These are phyloP conservation scores for Cercospora citrullina DNA, from an alignment of 2,329 filamentous ascomycete species.

Conservation along the genomic window DNA sequence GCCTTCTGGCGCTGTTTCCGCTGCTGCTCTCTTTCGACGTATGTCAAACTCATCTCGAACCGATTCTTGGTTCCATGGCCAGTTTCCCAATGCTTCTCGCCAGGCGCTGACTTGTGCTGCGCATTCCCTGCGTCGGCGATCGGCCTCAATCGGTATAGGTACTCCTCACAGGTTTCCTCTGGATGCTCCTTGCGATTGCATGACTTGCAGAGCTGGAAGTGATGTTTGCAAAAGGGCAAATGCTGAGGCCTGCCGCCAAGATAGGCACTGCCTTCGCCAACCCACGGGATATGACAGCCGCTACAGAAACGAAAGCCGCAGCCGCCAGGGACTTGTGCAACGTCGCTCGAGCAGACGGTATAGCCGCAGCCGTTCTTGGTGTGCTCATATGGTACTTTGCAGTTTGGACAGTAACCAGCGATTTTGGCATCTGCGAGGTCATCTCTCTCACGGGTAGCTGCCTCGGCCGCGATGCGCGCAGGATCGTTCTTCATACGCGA, in stretches of 20 bases:
- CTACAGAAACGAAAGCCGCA: slow-evolving; percentile 25
- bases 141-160: neutral
- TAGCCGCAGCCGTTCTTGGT: slow-evolving; percentile 16
- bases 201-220: neutral
- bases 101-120: slow-evolving; percentile 1
- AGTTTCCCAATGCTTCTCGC: slow-evolving; percentile 10
- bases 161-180: neutral
- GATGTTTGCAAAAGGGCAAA: slow-evolving; percentile 1
- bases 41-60: slow-evolving; percentile 5
- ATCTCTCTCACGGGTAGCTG: neutral
- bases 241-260: neutral
- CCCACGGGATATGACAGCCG: slow-evolving; percentile 21
- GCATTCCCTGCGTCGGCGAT: neutral
- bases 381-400: neutral
- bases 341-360: neutral
- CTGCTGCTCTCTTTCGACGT: neutral
- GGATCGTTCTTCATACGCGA: neutral
- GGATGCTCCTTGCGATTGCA: slow-evolving; percentile 8
- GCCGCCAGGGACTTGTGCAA: neutral
- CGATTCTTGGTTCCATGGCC: slow-evolving; percentile 6
- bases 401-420: slow-evolving; percentile 1
- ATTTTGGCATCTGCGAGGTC: too few species aligned
- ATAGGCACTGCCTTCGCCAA: slow-evolving; percentile 17
- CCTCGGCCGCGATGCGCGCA: neutral
- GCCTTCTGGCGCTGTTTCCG: neutral